Conservation (phyloP, 495 filamentous ascomycete species). For the Xylaria curta region DNA sequence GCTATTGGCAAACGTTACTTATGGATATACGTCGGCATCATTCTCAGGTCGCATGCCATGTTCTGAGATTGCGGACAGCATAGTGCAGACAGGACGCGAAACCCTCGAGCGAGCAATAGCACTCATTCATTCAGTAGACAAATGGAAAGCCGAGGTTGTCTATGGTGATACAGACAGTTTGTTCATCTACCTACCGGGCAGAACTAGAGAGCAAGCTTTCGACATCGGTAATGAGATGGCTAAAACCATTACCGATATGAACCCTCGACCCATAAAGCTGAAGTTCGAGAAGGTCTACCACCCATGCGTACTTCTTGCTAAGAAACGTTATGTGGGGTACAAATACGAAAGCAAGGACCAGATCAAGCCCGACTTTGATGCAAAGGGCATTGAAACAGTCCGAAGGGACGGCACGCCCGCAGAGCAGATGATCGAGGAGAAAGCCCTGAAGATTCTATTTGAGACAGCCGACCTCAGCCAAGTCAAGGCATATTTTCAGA, state of each 20-base stretch:
- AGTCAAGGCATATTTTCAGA: conserved; percentile 90
- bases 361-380: conserved; percentile 88
- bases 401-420: conserved; percentile 93
- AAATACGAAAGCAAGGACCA: conserved; percentile 88
- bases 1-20: conserved; percentile 96
- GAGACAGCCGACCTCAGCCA: conserved; percentile 86
- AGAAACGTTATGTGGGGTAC: conserved; percentile 98
- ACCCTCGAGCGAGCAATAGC: conserved; percentile 94
- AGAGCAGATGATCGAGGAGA: conserved; percentile 97
- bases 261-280: conserved; percentile 90
- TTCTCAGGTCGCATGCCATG: conserved; percentile 98
- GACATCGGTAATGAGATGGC: conserved; percentile 92
- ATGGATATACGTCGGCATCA: conserved; percentile 94
- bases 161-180: conserved; percentile 98
- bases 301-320: conserved; percentile 90
- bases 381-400: conserved; percentile 97
- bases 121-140: conserved; percentile 82
- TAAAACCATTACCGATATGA: conserved; percentile 84
- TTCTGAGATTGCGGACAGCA: conserved; percentile 96
- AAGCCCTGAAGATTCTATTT: conserved; percentile 83
- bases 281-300: conserved; percentile 99
- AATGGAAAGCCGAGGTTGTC: conserved; percentile 94
- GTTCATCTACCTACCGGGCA: conserved; percentile 90
- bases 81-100: conserved; percentile 93
- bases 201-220: conserved; percentile 86